Base-by-base conservation (phyloP, 2,329 filamentous ascomycete genomes). In the Penicillium corylophilum region DNA sequence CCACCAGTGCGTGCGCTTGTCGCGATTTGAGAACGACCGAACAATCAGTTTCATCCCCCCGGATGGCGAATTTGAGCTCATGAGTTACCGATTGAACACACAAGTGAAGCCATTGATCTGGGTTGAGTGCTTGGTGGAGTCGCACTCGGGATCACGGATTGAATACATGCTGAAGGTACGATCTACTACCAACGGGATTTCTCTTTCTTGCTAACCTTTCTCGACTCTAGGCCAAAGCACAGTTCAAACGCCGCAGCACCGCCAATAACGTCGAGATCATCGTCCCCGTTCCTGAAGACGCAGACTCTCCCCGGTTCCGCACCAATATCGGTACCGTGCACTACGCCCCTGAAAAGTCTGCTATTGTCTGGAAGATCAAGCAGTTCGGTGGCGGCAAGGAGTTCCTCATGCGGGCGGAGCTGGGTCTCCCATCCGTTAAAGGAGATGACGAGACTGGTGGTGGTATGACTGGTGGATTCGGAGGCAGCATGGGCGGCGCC, bases 341-440 rank as follows among this genome's bases (percentile, higher is more conserved):
- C 76, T 99, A 99, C 70, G 93, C 93, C 4, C 94, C 94, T 0
- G 94, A 99, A 74, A 93, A 96, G 68, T 95, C 90, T 57, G 93
- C 93, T 53, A 99, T 99, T 63, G 89, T 99, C 45, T 99, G 94
- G 94, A 99, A 99, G 80, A 99, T 99, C 73, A 99, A 99, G 80
- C 94, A 99, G 68, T 99, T 99, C 73, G 94, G 94, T 40, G 94
- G 94, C n/a, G 85, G 87, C 63, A 99, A 99, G 75, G 94, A 99
- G 70, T 99, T 99, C 67, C 80, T 99, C 63, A 99, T 99, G 94
- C 88, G 94, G 50, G 94, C 94, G 16, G 94, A 99, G 77, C 81
- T 99, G 12, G 94, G 94, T 44, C 78, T 99, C 39, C 94, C 94
- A 0, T 95, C 90, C 52, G 94, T 99, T 18, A 87, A 94, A 59